Evolutionary conservation across 2,329 filamentous ascomycete species (phyloP).

Genomic region (Aspergillus latus): DNA sequence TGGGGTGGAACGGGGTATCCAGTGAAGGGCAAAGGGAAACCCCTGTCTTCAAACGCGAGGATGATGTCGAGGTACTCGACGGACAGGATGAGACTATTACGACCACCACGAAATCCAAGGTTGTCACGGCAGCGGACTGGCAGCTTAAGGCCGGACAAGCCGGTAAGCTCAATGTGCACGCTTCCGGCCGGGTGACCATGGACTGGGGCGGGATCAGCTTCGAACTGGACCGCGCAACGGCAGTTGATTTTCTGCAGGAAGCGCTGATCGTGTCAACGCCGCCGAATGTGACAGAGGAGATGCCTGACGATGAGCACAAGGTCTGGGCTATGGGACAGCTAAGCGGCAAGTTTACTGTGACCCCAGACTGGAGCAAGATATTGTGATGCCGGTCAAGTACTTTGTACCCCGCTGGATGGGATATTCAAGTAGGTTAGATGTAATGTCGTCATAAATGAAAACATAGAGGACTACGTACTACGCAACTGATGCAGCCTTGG

Average conservation of each 20-base stretch:
- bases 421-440: background rate
- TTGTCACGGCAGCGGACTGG: constrained; percentile 43
- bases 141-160: constrained; percentile 55
- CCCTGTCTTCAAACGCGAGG: constrained; percentile 33
- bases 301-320: constrained; percentile 38
- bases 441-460: background rate
- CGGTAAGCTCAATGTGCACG: constrained; percentile 62
- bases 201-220: constrained; percentile 64
- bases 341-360: constrained; percentile 64
- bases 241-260: constrained; percentile 61
- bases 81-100: constrained; percentile 16
- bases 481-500: background rate
- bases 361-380: constrained; percentile 60
- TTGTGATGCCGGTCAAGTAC: constrained; percentile 24
- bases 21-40: constrained; percentile 11
- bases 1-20: constrained; percentile 2
- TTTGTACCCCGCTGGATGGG: background rate
- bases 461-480: background rate
- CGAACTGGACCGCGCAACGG: constrained; percentile 57
- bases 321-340: constrained; percentile 61
- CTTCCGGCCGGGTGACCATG: constrained; percentile 61
- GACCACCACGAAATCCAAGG: constrained; percentile 25
- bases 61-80: constrained; percentile 31
- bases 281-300: constrained; percentile 23
- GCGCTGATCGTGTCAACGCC: constrained; percentile 47